A percentile compares a stretch with the other conserved stretches of the same genome.
phyloP scores from a whole-genome alignment of 75 land plant genomes.

The Isoetes taiwanensis region DNA sequence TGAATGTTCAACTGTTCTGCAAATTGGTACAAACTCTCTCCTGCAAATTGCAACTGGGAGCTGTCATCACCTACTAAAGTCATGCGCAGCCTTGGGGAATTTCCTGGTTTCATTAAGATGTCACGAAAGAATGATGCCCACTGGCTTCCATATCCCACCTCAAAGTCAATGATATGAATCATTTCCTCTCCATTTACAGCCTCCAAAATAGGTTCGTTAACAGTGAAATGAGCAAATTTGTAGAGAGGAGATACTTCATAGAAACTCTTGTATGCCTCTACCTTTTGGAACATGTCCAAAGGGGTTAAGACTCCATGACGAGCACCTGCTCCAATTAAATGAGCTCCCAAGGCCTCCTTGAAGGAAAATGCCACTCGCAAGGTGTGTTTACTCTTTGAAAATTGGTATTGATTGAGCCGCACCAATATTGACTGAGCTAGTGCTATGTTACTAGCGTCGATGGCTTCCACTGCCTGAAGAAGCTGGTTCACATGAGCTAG shows the following conservation, averaged over 20 bases:
- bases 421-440: conserved; percentile 80
- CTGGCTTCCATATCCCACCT: background rate
- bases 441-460: no score
- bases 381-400: conserved; percentile 38
- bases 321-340: background rate
- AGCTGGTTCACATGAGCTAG: no score
- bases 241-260: background rate
- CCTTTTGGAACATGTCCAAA: background rate
- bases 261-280: background rate
- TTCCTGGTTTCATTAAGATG: background rate
- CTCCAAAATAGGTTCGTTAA: background rate
- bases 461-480: no score
- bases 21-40: conserved; percentile 60
- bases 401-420: conserved; percentile 75
- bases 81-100: background rate
- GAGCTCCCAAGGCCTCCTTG: conserved; percentile 51
- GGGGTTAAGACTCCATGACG: no score
- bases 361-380: conserved; percentile 29
- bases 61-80: no score
- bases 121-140: background rate
- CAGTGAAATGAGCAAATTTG: background rate
- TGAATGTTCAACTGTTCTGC: conserved; percentile 39
- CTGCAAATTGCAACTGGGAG: conserved; percentile 38
- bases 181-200: background rate
- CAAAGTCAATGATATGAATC: background rate